Evolutionary conservation across 164 flowering plant species (phyloP).

Genomic region (Chimonanthus praecox): DNA sequence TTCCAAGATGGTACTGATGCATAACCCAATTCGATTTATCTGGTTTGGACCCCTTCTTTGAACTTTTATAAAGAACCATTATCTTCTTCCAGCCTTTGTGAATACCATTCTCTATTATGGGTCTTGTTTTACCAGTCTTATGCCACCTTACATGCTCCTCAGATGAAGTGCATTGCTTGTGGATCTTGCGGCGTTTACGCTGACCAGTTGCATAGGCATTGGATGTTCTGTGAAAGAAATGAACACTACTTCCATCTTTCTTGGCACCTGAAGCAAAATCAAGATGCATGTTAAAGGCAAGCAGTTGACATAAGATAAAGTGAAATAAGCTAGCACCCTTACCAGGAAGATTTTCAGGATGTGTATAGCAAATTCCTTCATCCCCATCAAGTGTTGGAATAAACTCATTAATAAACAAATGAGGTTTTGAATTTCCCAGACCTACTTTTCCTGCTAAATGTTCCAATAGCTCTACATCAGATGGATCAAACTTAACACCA

Average conservation of each 20-base stretch:
- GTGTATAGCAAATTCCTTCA: conserved; percentile 76
- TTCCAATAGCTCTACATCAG: conserved; percentile 68
- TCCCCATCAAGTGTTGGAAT: conserved; percentile 73
- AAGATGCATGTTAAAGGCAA: neutral
- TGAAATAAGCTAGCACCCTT: conserved; percentile 13
- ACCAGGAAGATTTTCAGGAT: conserved; percentile 98
- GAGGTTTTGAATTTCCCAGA: conserved; percentile 44
- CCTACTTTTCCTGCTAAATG: conserved; percentile 83
- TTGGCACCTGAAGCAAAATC: conserved; percentile 55
- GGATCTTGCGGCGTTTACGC: conserved; percentile 80
- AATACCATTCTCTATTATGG: conserved; percentile 57
- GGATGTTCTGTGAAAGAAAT: conserved; percentile 67
- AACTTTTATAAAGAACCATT: conserved; percentile 73
- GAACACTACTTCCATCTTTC: conserved; percentile 72
- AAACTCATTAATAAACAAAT: conserved; percentile 73
- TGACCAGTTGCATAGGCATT: conserved; percentile 88
- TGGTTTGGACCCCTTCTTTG: conserved; percentile 59
- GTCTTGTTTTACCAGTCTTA: conserved; percentile 86
- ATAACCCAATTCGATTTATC: conserved; percentile 82
- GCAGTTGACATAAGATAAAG: neutral
- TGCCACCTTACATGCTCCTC: conserved; percentile 83
- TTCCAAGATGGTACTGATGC: conserved; percentile 94
- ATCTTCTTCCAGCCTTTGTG: conserved; percentile 85
- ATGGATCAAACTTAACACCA: conserved; percentile 94
- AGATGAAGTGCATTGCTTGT: conserved; percentile 17